Evolutionary conservation across 495 filamentous ascomycete genomes (phyloP).

Genomic region (Parathielavia hyrcaniae): DNA sequence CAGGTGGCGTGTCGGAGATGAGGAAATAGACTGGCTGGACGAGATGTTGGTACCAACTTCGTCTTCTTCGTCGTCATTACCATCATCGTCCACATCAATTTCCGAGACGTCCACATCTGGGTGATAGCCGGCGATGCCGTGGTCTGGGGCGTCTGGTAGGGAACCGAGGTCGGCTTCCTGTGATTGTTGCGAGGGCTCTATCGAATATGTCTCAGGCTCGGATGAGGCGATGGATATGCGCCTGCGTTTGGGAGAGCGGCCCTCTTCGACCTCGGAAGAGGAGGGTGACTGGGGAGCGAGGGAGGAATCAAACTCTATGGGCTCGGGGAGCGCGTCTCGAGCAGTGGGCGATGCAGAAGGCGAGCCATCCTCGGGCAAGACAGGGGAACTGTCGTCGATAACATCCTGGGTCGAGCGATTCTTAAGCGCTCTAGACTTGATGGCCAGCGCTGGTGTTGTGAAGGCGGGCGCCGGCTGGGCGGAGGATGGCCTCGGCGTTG

Average conservation of each 20-base stretch:
- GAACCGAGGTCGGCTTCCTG: constrained; percentile 21
- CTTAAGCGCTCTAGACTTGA: constrained; percentile 19
- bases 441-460: constrained; percentile 21
- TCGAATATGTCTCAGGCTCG: constrained; percentile 15
- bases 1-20: not conserved
- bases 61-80: constrained; percentile 11
- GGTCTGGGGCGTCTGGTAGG: constrained; percentile 23
- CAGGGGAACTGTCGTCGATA: constrained; percentile 25
- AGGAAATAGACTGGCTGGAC: not conserved
- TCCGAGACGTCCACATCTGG: constrained; percentile 6
- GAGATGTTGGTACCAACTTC: not conserved
- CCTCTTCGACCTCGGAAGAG: constrained; percentile 2
- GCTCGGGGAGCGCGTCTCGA: constrained; percentile 24
- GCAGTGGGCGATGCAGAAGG: constrained; percentile 7
- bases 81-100: constrained; percentile 1
- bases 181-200: constrained; percentile 2
- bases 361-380: constrained; percentile 14
- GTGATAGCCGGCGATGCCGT: constrained; percentile 11
- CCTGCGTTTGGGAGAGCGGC: constrained; percentile 27
- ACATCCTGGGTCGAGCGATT: constrained; percentile 28
- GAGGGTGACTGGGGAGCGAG: constrained; percentile 22
- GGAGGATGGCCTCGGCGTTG: constrained; percentile 24
- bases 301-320: constrained; percentile 34
- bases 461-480: constrained; percentile 12
- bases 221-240: constrained; percentile 24